phyloP scores from a whole-genome alignment of 2,329 filamentous ascomycete species.

The Aureobasidium sp. region DNA sequence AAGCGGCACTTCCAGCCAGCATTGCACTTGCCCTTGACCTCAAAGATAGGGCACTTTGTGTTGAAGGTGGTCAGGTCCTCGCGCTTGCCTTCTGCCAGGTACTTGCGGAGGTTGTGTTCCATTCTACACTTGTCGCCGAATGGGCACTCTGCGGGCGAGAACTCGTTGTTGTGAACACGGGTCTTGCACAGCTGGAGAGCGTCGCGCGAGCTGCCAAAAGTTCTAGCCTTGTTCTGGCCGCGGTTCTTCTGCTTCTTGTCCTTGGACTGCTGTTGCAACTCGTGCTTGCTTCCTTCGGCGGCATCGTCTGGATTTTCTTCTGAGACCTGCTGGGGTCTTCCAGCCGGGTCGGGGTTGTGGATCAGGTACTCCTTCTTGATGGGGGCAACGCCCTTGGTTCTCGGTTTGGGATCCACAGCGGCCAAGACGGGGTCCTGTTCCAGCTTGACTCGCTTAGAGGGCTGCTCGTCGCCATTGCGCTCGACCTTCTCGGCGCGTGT shows the following conservation, averaged over 20 bases:
- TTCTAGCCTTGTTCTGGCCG: conserved; percentile 76
- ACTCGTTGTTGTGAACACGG: conserved; percentile 63
- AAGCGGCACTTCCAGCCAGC: conserved; percentile 95
- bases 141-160: conserved; percentile 66
- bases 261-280: conserved; percentile 32
- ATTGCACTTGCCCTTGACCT: conserved; percentile 64
- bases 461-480: conserved; percentile 28
- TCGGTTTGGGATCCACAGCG: conserved; percentile 24
- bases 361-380: conserved; percentile 62
- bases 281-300: conserved; percentile 42
- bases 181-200: conserved; percentile 69
- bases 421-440: conserved; percentile 21
- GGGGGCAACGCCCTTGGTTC: conserved; percentile 53
- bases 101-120: conserved; percentile 77
- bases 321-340: conserved; percentile 14
- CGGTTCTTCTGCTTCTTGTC: conserved; percentile 49
- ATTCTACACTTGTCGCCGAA: conserved; percentile 76
- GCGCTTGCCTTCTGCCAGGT: conserved; percentile 73
- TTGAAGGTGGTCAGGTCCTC: conserved; percentile 68
- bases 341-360: conserved; percentile 19
- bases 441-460: conserved; percentile 33
- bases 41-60: conserved; percentile 75
- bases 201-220: conserved; percentile 74
- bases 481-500: conserved; percentile 35
- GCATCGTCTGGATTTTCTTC: conserved; percentile 28